A percentile compares a stretch with the other conserved stretches of the same genome.
These are phyloP conservation scores for Boletus pseudopeckii DNA, from an alignment of 768 basidiomycete species.

Conservation along the genomic window DNA sequence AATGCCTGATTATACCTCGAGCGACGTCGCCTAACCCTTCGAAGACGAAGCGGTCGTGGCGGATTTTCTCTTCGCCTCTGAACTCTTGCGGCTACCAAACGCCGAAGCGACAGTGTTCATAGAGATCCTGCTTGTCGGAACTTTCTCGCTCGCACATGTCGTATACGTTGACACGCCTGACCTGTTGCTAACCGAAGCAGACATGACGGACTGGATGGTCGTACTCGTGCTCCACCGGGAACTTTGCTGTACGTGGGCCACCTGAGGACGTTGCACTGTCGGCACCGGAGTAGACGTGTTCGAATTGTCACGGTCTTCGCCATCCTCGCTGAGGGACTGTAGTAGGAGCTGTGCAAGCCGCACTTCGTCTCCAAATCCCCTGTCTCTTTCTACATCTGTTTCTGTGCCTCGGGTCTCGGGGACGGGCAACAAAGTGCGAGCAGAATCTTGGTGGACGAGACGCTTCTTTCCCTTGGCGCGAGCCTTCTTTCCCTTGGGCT, in stretches of 20 bases:
- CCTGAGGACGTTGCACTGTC: slow-evolving; percentile 12
- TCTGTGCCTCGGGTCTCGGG: slow-evolving; percentile 19
- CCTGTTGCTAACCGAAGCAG: slow-evolving; percentile 25
- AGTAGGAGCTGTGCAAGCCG: slow-evolving; percentile 29
- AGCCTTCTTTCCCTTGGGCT: slow-evolving; percentile 15
- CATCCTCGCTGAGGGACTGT: slow-evolving; percentile 24
- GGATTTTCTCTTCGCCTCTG: slow-evolving; percentile 26
- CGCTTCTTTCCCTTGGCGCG: slow-evolving; percentile 17
- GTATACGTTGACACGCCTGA: slow-evolving; percentile 28
- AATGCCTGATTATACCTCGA: not conserved
- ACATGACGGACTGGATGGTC: slow-evolving; percentile 24
- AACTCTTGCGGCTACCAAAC: slow-evolving; percentile 28
- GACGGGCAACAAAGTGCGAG: slow-evolving; percentile 24
- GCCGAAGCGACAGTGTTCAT: slow-evolving; percentile 26
- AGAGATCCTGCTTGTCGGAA: slow-evolving; percentile 25
- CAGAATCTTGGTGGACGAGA: slow-evolving; percentile 27
- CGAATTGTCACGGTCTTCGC: slow-evolving; percentile 2
- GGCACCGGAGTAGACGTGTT: slow-evolving; percentile 3
- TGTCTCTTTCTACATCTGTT: slow-evolving; percentile 16
- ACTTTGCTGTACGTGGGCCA: slow-evolving; percentile 16
- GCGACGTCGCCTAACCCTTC: slow-evolving; percentile 14
- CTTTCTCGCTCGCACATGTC: slow-evolving; percentile 26
- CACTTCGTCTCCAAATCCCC: slow-evolving; percentile 27
- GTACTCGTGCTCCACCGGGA: slow-evolving; percentile 35
- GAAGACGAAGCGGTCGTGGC: slow-evolving; percentile 24